phyloP scores from a whole-genome alignment of 2,329 filamentous ascomycete species.

The Lecanoromycetidae sp. region DNA sequence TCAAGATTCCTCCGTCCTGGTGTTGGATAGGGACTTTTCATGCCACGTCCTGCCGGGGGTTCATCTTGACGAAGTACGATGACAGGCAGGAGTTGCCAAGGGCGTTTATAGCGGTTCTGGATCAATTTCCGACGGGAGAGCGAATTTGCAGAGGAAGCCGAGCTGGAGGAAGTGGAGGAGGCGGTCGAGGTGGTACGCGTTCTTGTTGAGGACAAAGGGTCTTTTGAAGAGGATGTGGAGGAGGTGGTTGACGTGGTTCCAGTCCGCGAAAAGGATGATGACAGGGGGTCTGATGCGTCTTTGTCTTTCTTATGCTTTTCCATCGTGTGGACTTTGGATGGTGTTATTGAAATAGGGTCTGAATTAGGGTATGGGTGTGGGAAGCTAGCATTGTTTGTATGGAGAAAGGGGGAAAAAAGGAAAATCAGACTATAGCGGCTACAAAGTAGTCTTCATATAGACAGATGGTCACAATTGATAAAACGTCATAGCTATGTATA shows the following conservation, averaged over 20 bases:
- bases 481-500: neutral
- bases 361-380: too few relatives aligned
- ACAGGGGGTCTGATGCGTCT: neutral
- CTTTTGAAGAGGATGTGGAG: too few relatives aligned
- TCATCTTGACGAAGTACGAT: conserved; percentile 3
- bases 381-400: too few relatives aligned
- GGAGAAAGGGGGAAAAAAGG: neutral
- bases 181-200: conserved; percentile 3
- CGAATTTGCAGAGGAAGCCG: neutral
- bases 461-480: neutral
- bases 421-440: neutral
- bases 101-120: neutral
- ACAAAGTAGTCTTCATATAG: neutral
- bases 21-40: conserved; percentile 7
- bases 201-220: neutral
- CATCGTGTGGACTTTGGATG: too few relatives aligned
- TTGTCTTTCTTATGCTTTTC: too few relatives aligned
- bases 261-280: neutral
- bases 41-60: neutral
- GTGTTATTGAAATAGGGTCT: too few relatives aligned
- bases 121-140: conserved; percentile 2
- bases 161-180: neutral
- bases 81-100: conserved; percentile 7
- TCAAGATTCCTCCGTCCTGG: conserved; percentile 6
- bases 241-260: neutral